phyloP scores from a whole-genome alignment of 805 yeast species.

The Metschnikowia rubicola region DNA sequence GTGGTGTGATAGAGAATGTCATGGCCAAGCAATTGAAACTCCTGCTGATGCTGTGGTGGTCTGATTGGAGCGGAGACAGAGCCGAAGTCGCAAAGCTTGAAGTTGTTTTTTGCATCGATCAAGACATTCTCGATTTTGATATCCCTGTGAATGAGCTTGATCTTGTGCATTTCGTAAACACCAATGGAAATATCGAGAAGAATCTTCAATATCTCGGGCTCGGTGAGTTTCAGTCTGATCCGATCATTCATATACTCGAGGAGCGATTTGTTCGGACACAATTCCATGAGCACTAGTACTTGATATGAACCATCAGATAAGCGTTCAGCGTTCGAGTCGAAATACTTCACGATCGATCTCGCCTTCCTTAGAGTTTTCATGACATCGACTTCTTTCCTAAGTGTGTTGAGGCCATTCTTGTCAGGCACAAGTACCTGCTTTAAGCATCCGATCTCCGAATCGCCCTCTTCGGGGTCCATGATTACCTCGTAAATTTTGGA shows the following conservation, averaged over 20 bases:
- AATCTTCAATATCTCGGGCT: slow-evolving; percentile 74
- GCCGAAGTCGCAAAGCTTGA: slow-evolving; percentile 92
- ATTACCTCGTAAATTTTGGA: slow-evolving; percentile 73
- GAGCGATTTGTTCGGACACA: slow-evolving; percentile 82
- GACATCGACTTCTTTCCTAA: slow-evolving; percentile 74
- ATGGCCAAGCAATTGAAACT: slow-evolving; percentile 71
- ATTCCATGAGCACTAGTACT: slow-evolving; percentile 88
- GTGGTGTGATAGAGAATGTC: slow-evolving; percentile 90
- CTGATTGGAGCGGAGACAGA: slow-evolving; percentile 67
- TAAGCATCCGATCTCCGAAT: slow-evolving; percentile 56
- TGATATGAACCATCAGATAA: slow-evolving; percentile 59
- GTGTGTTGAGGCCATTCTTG: slow-evolving; percentile 59
- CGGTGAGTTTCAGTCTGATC: slow-evolving; percentile 72
- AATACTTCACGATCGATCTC: slow-evolving; percentile 61
- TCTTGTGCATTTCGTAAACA: slow-evolving; percentile 78
- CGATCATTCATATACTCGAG: slow-evolving; percentile 89
- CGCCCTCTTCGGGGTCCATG: slow-evolving; percentile 46
- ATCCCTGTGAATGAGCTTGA: slow-evolving; percentile 83
- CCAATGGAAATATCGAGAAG: slow-evolving; percentile 81
- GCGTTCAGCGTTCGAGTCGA: slow-evolving; percentile 74
- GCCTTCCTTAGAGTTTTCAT: slow-evolving; percentile 63
- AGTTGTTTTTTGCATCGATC: slow-evolving; percentile 63
- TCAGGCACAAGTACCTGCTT: slow-evolving; percentile 73
- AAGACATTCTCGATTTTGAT: slow-evolving; percentile 92
- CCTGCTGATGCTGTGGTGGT: slow-evolving; percentile 73